Base-by-base conservation (phyloP, 352 stramenopile species). In the Phytophthora litchii region DNA sequence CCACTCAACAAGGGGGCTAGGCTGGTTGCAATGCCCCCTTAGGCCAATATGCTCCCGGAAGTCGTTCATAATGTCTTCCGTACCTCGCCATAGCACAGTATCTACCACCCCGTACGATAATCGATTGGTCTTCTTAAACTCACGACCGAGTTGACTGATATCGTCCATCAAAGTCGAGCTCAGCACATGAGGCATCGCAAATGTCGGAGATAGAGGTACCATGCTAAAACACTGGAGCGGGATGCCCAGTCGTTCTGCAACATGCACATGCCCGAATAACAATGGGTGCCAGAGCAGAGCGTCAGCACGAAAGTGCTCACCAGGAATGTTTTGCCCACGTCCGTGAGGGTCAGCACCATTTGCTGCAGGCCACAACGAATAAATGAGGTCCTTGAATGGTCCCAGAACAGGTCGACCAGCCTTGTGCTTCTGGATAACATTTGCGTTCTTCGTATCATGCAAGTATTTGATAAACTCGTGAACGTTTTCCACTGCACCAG, bases 171-270 rank as follows among this genome's bases (percentile, higher is more conserved):
- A 60, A 16, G 64, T 69, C 13, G 64, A 31, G 34, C 67, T 79
- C 29, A 83, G 37, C 5, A 77, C 48, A 37, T 83, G 72, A n/a
- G 76, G 71, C 45, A 86, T 80, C 1, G 70, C 61, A 42, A 64
- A 70, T 7, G 76, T 86, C 25, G 67, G 67, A 3, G 70, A 78
- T 6, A 74, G 36, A 2, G 75, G 75, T 7, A 68, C 41, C 14
- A 73, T 50, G 21, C 72, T 74, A 17, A 76, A 57, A 25, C 70
- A 79, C 20, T 83, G 75, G 1, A 85, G 56, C 9, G 75, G 72
- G 31, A 85, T 72, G 0, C 75, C 75, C 5, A 85, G 57, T 0
- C 75, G 62, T 41, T 85, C 66, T 0, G 72, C 75, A 4, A 85
- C 59, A 19, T 77, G 45, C 3, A 67, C 60, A 16, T 80, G 70